Conservation (phyloP, 228 moss, liverwort and hornwort genomes). For the Sphagnum magellanicum region DNA sequence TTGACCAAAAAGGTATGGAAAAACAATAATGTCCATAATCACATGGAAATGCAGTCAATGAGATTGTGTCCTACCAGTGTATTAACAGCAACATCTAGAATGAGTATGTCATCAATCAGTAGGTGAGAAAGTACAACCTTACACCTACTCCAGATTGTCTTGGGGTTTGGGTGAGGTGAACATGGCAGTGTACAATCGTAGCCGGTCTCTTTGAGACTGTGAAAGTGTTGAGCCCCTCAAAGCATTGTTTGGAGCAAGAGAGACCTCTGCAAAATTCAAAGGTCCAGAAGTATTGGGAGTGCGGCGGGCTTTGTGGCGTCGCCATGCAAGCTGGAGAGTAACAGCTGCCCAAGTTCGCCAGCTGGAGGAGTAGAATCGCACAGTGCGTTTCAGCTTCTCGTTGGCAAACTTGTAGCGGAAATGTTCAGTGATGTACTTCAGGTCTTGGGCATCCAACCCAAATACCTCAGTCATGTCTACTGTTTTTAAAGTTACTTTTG, state of each 20-base stretch:
- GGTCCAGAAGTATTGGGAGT: background rate
- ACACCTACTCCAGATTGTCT: conserved; percentile 1
- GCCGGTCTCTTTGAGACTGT: conserved; percentile 6
- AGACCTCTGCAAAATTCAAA: conserved; percentile 1
- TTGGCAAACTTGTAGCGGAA: conserved; percentile 46
- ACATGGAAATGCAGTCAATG: too few relatives aligned
- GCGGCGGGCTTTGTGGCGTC: conserved; percentile 21
- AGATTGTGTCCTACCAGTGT: too few relatives aligned
- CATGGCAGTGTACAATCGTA: conserved; percentile 15
- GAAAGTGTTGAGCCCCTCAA: background rate
- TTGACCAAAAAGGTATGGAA: too few relatives aligned
- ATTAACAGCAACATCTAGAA: too few relatives aligned
- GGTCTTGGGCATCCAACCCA: conserved; percentile 39
- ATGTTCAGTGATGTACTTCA: conserved; percentile 41
- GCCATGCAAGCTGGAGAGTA: conserved; percentile 37
- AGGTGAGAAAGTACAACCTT: background rate
- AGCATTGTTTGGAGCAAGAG: background rate
- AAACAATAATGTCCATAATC: too few relatives aligned
- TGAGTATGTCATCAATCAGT: too few relatives aligned
- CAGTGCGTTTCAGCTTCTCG: conserved; percentile 30
- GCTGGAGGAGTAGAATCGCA: conserved; percentile 34
- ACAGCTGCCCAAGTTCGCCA: conserved; percentile 52
- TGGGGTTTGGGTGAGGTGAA: conserved; percentile 15
- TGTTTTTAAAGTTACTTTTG: conserved; percentile 35
- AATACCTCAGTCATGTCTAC: conserved; percentile 25